Evolutionary conservation across 768 basidiomycete genomes (phyloP), one percentile per base, ranked within the genome.

Genomic region (Astraeus odoratus): DNA sequence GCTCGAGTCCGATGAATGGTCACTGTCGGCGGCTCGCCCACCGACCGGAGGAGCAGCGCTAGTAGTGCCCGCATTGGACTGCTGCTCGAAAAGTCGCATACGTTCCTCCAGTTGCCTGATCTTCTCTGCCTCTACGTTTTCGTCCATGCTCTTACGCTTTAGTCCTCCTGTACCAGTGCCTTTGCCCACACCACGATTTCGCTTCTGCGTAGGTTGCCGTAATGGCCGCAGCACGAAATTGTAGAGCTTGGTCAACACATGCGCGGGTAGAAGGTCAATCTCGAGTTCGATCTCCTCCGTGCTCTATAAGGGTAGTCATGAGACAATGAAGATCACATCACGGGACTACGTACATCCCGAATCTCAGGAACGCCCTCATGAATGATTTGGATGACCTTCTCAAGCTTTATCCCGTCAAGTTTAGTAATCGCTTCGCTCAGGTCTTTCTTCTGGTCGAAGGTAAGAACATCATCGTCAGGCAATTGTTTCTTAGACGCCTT

Each of bases 231-330:
- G 73, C 53, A 97, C 95, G 59, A 89, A 92, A 67, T 95, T 94
- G 73, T 97, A 99, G 23, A 99, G 76, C 67, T 91, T 90, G 43
- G 86, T 86, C 43, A 97, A 78, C 36, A 96, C 94, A 24, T 77
- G 65, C 6, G 87, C 74, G 39, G 96, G 94, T 25, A 99, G 72
- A 31, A 81, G 71, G 59, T 98, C 96, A 58, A 99, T 98, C 67
- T 99, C 96, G 34, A 99, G 79, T 65, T 99, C 96, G 58, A 99
- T 97, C 70, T 99, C 96, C 66, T 97, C 92, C 37, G 86, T 87
- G 65, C 89, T 92, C 89, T 92, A 70, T 50, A 48, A 44, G n/a
- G 52, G 25, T 42, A 41, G 47, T 49, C 48, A 57, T 48, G 46
- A 48, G 7, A 26, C 24, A n/a, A 49, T 34, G 16, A 49, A 25